These are phyloP conservation scores for Volvariella volvacea DNA, from an alignment of 1,284 basidiomycete species.

Conservation along the genomic window DNA sequence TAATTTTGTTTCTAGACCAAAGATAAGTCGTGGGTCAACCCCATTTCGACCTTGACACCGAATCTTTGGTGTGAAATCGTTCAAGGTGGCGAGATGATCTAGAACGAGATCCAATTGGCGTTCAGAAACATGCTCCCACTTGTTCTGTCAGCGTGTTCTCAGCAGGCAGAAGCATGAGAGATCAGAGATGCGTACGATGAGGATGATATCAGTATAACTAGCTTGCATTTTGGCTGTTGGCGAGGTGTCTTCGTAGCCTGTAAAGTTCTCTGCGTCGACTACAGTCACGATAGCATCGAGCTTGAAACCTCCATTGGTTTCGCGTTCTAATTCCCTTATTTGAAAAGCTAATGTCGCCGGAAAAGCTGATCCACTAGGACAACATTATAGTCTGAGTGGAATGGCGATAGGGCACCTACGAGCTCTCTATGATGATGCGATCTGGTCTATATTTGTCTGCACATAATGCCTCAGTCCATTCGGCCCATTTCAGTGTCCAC, in stretches of 20 bases:
- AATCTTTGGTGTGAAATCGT: conserved; percentile 83
- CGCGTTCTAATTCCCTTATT: conserved; percentile 78
- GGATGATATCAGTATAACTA: conserved; percentile 85
- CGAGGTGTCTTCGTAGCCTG: conserved; percentile 84
- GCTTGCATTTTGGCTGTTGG: conserved; percentile 89
- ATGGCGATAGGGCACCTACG: conserved; percentile 40
- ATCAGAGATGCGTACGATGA: conserved; percentile 52
- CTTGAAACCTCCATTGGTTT: conserved; percentile 69
- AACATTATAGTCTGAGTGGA: too few species aligned
- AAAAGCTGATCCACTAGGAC: conserved; percentile 76
- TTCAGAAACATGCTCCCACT: conserved; percentile 80
- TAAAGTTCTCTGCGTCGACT: conserved; percentile 85
- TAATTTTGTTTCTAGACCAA: conserved; percentile 78
- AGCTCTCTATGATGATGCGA: conserved; percentile 89
- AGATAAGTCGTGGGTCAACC: conserved; percentile 71
- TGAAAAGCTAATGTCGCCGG: conserved; percentile 89
- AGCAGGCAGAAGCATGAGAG: too few species aligned
- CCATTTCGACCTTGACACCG: conserved; percentile 57
- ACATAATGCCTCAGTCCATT: not conserved
- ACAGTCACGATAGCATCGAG: conserved; percentile 88
- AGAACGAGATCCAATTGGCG: conserved; percentile 73
- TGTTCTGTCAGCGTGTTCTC: conserved; percentile 46
- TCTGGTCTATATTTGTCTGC: conserved; percentile 78
- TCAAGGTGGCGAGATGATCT: conserved; percentile 84
- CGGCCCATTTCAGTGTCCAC: conserved; percentile 9